phyloP scores from a whole-genome alignment of 306 rosid species.

The Fragaria nilgerrensis region DNA sequence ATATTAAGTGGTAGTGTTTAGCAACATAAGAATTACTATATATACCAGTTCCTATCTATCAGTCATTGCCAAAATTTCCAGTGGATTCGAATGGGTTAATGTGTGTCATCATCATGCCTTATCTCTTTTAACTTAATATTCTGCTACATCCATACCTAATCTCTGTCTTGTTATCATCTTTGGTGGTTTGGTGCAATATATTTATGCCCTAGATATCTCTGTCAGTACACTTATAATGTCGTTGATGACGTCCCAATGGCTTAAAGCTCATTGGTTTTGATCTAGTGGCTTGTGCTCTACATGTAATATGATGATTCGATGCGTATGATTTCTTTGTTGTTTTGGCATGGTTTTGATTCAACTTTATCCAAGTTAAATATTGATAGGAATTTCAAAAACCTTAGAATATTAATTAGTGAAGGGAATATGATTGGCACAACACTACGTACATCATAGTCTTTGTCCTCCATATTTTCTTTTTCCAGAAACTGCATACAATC shows the following conservation, averaged over 20 bases:
- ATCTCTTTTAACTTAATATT: background rate
- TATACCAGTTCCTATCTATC: background rate
- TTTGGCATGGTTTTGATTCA: background rate
- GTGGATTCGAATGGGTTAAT: background rate
- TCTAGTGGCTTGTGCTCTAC: constrained; percentile 4
- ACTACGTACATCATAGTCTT: background rate
- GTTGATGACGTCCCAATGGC: background rate
- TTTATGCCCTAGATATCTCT: background rate
- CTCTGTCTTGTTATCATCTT: background rate
- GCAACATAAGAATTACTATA: background rate
- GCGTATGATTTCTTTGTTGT: background rate
- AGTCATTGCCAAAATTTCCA: background rate
- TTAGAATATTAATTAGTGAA: background rate
- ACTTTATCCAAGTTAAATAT: background rate
- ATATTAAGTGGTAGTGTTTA: background rate
- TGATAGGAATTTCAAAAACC: background rate
- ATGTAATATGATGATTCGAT: background rate
- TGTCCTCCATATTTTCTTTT: background rate
- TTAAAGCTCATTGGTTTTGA: constrained; percentile 4
- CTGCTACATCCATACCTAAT: background rate
- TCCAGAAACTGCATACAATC: background rate
- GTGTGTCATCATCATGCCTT: background rate
- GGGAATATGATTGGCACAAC: background rate
- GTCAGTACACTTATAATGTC: background rate
- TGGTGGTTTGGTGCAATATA: background rate